These are phyloP conservation scores for Kodamaea sp. DNA, from an alignment of 1,139 yeast genomes.

Conservation along the genomic window DNA sequence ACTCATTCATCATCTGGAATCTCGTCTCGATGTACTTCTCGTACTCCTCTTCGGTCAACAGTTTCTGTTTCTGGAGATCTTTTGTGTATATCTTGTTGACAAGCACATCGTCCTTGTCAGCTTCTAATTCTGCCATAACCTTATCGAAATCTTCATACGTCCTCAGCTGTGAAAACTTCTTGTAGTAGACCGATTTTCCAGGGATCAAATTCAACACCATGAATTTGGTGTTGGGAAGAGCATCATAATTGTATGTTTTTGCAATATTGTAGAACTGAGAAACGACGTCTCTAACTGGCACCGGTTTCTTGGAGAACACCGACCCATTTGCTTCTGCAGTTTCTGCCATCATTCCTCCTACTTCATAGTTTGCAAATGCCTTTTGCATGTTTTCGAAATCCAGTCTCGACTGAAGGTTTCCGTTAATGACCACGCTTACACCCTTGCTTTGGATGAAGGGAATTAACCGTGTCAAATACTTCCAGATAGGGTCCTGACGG, in stretches of 20 bases:
- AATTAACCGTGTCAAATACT: constrained; percentile 62
- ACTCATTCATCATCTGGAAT: constrained; percentile 12
- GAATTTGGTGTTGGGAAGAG: constrained; percentile 73
- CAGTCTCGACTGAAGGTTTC: constrained; percentile 58
- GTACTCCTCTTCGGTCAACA: constrained; percentile 23
- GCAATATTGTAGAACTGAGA: constrained; percentile 62
- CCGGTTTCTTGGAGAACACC: constrained; percentile 55
- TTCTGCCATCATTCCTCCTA: constrained; percentile 94
- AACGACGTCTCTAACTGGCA: constrained; percentile 56
- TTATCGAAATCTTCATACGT: constrained; percentile 49
- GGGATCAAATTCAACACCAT: constrained; percentile 78
- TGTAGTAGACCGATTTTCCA: constrained; percentile 68
- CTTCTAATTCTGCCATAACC: constrained; percentile 24
- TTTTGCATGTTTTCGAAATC: constrained; percentile 59
- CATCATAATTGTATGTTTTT: constrained; percentile 22
- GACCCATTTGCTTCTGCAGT: constrained; percentile 87
- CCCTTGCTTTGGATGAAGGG: constrained; percentile 61
- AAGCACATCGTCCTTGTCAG: constrained; percentile 32
- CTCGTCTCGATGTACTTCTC: constrained; percentile 12
- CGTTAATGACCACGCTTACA: constrained; percentile 79
- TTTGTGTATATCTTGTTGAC: constrained; percentile 31
- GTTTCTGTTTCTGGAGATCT: constrained; percentile 35
- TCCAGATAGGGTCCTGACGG: constrained; percentile 75
- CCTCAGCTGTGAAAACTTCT: constrained; percentile 57
- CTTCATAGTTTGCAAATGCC: constrained; percentile 48